Base-by-base conservation (phyloP, 257 asterid genomes). In the Solanum lycopersicoides region DNA sequence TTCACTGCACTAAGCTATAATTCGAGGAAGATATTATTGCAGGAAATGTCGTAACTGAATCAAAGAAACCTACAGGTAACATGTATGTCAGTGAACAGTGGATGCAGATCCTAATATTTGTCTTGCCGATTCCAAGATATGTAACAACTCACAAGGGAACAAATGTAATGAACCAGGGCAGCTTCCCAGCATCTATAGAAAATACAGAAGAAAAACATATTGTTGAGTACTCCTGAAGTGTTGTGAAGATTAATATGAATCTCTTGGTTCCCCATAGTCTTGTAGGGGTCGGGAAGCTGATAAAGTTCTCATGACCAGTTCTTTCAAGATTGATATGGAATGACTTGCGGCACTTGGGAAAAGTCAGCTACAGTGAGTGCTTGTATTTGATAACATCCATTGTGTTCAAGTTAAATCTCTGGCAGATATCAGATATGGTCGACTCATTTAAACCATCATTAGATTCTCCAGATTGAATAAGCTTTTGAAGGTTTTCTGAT, bases 401-500 rank as follows among this genome's bases (percentile, higher is more conserved):
- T 60, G 92, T 42, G 86, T 92, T 92, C 91, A 95, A 89, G 88
- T 88, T 72, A 89, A 90, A 94, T 86, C 91, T 94, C 89, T 92
- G 73, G 93, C 99, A 95, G 47, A 96, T 96, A 89, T 93, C 91
- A 12, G 89, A 83, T 47, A 96, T 76, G 7, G 93, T 89, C 41
- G 89, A 44, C 82, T 94, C 94, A 32, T 82, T 89, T 75, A 92
- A 89, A 89, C 94, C 93, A 73, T 86, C 90, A 16, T 92, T 89
- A 1, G 42, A 93, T 39, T 92, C 90, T 83, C 86, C 90, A 18
- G 82, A 42, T 28, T 86, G 90, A 83, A 94, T 87, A 88, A 96
- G 93, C 88, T 90, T 90, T 37, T 93, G 92, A 88, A 96, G 95
- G 85, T 95, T 97, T 86, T 93, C 93, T 1, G 97, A 94, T 30